Evolutionary conservation across 2,329 filamentous ascomycete species (phyloP).

Genomic region (Emericellopsis atlantica): DNA sequence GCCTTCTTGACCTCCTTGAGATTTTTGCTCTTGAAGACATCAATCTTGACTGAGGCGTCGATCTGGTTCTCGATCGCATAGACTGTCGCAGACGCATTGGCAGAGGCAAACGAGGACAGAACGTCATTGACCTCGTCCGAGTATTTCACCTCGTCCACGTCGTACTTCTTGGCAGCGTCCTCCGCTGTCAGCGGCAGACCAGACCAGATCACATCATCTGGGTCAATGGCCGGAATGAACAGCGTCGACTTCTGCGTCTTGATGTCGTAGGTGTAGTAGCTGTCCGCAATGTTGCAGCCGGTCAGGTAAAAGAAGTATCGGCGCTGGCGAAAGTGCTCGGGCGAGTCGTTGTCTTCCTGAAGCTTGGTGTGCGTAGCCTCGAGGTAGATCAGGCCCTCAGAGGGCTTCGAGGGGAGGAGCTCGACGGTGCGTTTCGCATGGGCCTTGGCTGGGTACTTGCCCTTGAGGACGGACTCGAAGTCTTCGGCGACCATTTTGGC

Average conservation of each 20-base stretch:
- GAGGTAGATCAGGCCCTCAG: constrained; percentile 66
- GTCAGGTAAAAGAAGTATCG: constrained; percentile 93
- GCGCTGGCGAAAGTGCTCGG: constrained; percentile 73
- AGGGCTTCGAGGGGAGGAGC: constrained; percentile 55
- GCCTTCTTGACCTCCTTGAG: constrained; percentile 41
- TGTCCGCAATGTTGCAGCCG: constrained; percentile 70
- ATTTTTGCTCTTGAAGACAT: constrained; percentile 56
- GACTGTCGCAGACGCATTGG: constrained; percentile 31
- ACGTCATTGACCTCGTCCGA: constrained; percentile 64
- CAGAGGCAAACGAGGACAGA: constrained; percentile 39
- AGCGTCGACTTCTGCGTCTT: constrained; percentile 61
- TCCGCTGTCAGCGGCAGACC: constrained; percentile 68
- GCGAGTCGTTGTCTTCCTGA: constrained; percentile 81
- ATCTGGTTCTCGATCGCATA: constrained; percentile 74
- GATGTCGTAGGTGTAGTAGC: constrained; percentile 72
- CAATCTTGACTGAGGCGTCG: constrained; percentile 57
- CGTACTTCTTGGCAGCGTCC: constrained; percentile 66
- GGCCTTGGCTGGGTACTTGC: constrained; percentile 70
- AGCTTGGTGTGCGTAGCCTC: constrained; percentile 73
- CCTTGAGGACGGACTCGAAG: constrained; percentile 41
- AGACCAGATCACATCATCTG: constrained; percentile 88
- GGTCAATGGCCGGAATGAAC: constrained; percentile 80
- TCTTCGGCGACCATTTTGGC: constrained; percentile 23
- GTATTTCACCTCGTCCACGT: constrained; percentile 66
- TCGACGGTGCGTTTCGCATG: constrained; percentile 78